Evolutionary conservation across 495 filamentous ascomycete genomes (phyloP).

Genomic region (Hyaloscypha finlandica): DNA sequence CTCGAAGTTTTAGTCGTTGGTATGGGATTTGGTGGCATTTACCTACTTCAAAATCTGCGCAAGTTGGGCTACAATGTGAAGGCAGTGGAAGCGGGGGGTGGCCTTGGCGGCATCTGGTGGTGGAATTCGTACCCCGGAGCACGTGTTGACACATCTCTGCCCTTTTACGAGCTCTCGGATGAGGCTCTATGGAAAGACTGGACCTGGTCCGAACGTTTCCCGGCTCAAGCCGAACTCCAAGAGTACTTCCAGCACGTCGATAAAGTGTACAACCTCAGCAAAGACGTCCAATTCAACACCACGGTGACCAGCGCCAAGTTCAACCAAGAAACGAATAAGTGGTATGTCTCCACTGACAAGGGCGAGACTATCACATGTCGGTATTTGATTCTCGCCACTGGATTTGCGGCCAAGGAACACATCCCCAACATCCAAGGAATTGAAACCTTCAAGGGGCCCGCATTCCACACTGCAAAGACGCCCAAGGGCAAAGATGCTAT

Average conservation of each 20-base stretch:
- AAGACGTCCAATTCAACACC: slow-evolving; percentile 45
- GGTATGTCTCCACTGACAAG: slow-evolving; percentile 40
- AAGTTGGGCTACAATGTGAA: slow-evolving; percentile 45
- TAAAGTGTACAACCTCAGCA: slow-evolving; percentile 42
- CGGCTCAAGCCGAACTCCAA: slow-evolving; percentile 40
- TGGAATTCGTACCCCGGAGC: slow-evolving; percentile 49
- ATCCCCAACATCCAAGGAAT: slow-evolving; percentile 40
- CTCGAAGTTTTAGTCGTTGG: slow-evolving; percentile 48
- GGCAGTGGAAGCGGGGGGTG: slow-evolving; percentile 48
- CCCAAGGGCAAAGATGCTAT: slow-evolving; percentile 43
- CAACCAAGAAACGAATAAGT: slow-evolving; percentile 37
- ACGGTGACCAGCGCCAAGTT: slow-evolving; percentile 41
- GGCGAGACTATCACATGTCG: slow-evolving; percentile 31
- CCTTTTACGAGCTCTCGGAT: slow-evolving; percentile 44
- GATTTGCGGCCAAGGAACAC: slow-evolving; percentile 41
- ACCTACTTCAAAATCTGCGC: slow-evolving; percentile 43
- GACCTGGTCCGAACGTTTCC: slow-evolving; percentile 47
- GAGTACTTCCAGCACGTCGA: slow-evolving; percentile 48
- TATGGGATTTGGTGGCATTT: slow-evolving; percentile 52
- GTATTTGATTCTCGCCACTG: slow-evolving; percentile 43
- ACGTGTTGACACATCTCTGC: slow-evolving; percentile 43
- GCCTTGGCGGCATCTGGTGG: slow-evolving; percentile 49
- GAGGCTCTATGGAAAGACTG: slow-evolving; percentile 46
- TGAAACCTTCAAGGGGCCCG: slow-evolving; percentile 43
- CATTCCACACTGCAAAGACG: slow-evolving; percentile 54